Evolutionary conservation across 2,329 filamentous ascomycete species (phyloP).

Genomic region (Elsinoe perseae): DNA sequence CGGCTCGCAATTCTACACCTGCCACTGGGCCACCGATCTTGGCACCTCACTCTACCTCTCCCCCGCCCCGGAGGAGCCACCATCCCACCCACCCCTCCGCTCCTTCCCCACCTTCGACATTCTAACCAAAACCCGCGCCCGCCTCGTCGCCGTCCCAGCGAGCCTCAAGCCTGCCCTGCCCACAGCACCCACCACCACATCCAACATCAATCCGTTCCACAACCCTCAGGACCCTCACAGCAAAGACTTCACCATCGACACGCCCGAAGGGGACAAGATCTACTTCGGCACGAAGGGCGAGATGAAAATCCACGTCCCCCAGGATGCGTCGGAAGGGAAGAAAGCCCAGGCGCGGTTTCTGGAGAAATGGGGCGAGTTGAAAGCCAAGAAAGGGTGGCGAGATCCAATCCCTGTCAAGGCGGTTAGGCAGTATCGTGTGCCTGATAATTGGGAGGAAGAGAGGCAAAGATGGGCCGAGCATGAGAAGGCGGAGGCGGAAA

Average conservation of each 20-base stretch:
- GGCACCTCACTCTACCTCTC: conserved; percentile 66
- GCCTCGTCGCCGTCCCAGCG: conserved; percentile 61
- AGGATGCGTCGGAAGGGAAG: conserved; percentile 16
- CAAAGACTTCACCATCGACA: conserved; percentile 19
- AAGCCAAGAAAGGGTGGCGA: conserved; percentile 35
- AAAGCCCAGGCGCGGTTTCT: conserved; percentile 33
- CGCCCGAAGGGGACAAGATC: conserved; percentile 17
- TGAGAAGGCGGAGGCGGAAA: conserved; percentile 2
- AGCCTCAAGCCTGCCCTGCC: conserved; percentile 38
- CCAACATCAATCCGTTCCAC: conserved; percentile 18
- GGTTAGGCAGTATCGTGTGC: conserved; percentile 22
- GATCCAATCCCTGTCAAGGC: conserved; percentile 27
- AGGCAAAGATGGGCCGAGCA: conserved; percentile 13
- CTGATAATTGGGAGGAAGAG: conserved; percentile 19
- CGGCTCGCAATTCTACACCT: conserved; percentile 67
- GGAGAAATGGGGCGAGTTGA: conserved; percentile 34
- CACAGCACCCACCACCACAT: conserved; percentile 7
- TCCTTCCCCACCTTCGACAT: conserved; percentile 57
- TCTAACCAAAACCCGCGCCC: conserved; percentile 60
- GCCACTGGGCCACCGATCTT: conserved; percentile 72
- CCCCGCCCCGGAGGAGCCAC: conserved; percentile 33
- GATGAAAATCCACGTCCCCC: conserved; percentile 16
- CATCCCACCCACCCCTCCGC: conserved; percentile 46
- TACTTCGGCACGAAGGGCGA: conserved; percentile 2
- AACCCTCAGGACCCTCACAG: neutral